phyloP scores from a whole-genome alignment of 176 grass and related monocot genomes.

The Triticum aestivum region IWGSC_CS_RefSeq_v2.1 NC_057807.1:573402264-573402763 shows the following conservation, averaged over 20 bases:
- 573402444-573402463: not conserved
- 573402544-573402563: not conserved
- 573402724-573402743: not conserved
- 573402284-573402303: not conserved
- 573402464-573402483: not conserved
- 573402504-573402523: not conserved
- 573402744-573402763: not conserved
- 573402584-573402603: not conserved
- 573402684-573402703: not conserved
- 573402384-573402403: not conserved
- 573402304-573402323: not conserved
- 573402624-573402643: not conserved
- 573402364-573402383: not conserved
- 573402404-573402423: not conserved
- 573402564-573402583: not conserved
- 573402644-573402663: not conserved
- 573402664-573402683: not conserved
- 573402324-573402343: too few species aligned
- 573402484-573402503: not conserved
- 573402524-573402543: not conserved
- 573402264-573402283: too few species aligned
- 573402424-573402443: not conserved
- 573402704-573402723: not conserved
- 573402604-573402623: not conserved
- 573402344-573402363: too few species aligned